Evolutionary conservation across 2,329 filamentous ascomycete genomes (phyloP).

Genomic region (Fusarium globosum): DNA sequence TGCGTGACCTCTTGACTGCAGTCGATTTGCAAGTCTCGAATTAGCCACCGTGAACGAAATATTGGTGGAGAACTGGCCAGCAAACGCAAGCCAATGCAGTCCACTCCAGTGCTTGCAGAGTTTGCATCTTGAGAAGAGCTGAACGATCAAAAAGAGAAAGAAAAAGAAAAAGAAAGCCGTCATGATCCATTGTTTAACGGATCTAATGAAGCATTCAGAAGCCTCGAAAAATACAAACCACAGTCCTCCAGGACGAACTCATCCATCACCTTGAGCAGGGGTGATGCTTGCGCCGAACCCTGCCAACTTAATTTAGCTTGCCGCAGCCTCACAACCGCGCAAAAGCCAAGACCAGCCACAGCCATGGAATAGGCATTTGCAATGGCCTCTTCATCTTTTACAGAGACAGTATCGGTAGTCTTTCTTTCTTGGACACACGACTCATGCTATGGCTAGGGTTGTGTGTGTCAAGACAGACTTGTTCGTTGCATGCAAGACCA

Average conservation of each 20-base stretch:
- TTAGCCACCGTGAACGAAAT: constrained; percentile 36
- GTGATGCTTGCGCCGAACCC: constrained; percentile 20
- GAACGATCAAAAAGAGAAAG: not conserved
- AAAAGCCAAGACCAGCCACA: constrained; percentile 20
- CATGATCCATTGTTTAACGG: not conserved
- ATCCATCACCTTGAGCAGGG: constrained; percentile 24
- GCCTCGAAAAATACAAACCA: constrained; percentile 8
- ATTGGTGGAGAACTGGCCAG: constrained; percentile 11
- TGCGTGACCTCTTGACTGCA: constrained; percentile 3
- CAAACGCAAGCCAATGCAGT: not conserved
- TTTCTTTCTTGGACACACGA: constrained; percentile 9
- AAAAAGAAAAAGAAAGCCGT: not conserved
- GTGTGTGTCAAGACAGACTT: not conserved
- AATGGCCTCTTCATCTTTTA: not conserved
- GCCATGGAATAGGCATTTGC: not conserved
- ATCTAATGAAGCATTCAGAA: not conserved
- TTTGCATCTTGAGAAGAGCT: not conserved
- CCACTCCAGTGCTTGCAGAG: not conserved
- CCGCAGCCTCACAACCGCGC: constrained; percentile 18
- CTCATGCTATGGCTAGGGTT: constrained; percentile 4
- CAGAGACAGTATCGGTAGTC: not conserved
- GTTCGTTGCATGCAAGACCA: not conserved
- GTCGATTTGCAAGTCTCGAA: constrained; percentile 16
- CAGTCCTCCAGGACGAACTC: constrained; percentile 10
- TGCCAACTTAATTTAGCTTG: constrained; percentile 8